These are phyloP conservation scores for Vanderwaltozyma polyspora DNA, from an alignment of 805 yeast species.

Conservation along the genomic window DNA sequence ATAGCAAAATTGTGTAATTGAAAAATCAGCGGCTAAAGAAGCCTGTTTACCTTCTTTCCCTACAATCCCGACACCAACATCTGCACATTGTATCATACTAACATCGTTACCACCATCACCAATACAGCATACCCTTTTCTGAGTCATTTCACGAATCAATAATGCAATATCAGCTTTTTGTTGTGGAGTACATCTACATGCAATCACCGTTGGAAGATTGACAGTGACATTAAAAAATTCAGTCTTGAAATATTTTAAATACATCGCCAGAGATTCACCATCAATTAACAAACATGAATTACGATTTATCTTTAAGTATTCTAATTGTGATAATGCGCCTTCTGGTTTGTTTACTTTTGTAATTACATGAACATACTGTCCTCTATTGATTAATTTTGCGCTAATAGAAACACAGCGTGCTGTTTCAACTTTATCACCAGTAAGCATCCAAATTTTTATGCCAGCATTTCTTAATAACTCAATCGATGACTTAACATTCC, in stretches of 20 bases:
- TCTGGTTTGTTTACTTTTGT: constrained; percentile 51
- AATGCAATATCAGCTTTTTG: constrained; percentile 94
- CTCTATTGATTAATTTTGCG: constrained; percentile 83
- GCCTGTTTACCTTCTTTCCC: constrained; percentile 99
- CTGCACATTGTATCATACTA: constrained; percentile 97
- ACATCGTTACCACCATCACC: constrained; percentile 99
- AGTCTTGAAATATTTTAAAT: constrained; percentile 46
- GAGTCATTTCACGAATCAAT: constrained; percentile 65
- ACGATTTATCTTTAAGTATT: constrained; percentile 50
- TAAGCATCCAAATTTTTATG: constrained; percentile 95
- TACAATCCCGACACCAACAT: constrained; percentile 97
- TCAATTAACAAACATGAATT: constrained; percentile 69
- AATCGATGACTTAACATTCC: constrained; percentile 81
- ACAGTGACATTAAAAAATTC: constrained; percentile 75
- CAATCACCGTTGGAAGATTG: constrained; percentile 84
- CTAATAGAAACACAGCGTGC: constrained; percentile 97
- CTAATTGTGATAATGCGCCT: constrained; percentile 64
- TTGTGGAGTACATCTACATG: constrained; percentile 97
- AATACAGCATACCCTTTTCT: constrained; percentile 88
- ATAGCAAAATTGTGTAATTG: constrained; percentile 83
- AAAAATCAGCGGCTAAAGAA: constrained; percentile 92
- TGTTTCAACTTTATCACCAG: constrained; percentile 98
- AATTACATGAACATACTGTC: constrained; percentile 83
- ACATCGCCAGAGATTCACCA: constrained; percentile 78
- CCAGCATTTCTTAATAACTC: constrained; percentile 94